A percentile compares a stretch with the other conserved stretches of the same genome.
These are phyloP conservation scores for Fusarium sublunatum DNA, from an alignment of 2,329 filamentous ascomycete species.

Conservation along the genomic window DNA sequence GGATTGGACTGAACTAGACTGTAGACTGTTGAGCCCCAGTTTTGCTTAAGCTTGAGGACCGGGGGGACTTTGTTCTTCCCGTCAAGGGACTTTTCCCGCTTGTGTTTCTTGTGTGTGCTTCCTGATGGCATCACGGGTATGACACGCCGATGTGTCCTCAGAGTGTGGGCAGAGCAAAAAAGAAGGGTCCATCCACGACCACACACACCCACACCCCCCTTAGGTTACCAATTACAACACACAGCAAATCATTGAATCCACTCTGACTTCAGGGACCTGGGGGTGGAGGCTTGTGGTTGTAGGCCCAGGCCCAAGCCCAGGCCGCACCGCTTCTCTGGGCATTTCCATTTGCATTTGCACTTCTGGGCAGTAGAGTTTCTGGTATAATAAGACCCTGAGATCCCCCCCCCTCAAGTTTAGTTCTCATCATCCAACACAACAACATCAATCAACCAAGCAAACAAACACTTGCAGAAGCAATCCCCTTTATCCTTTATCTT, in stretches of 20 bases:
- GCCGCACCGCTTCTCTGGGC: conserved; percentile 27
- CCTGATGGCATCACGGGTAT: conserved; percentile 24
- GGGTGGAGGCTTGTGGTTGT: conserved; percentile 32
- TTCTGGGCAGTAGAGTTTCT: conserved; percentile 9
- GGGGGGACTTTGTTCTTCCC: neutral
- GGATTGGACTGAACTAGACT: conserved; percentile 30
- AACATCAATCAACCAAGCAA: conserved; percentile 10
- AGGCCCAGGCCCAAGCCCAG: conserved; percentile 8
- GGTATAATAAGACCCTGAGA: conserved; percentile 44
- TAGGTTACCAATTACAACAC: conserved; percentile 23
- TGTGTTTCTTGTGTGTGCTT: conserved; percentile 21
- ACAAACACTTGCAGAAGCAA: conserved; percentile 5
- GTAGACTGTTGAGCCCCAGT: conserved; percentile 27
- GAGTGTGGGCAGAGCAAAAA: conserved; percentile 7
- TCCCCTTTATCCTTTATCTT: conserved; percentile 19
- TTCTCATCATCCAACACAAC: conserved; percentile 14
- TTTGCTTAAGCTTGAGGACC: conserved; percentile 16
- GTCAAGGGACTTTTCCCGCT: conserved; percentile 1
- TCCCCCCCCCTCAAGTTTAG: conserved; percentile 17
- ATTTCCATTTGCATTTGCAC: neutral
- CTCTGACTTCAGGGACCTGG: conserved; percentile 37
- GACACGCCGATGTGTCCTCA: conserved; percentile 5
- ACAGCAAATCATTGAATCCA: conserved; percentile 12
- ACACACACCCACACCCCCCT: conserved; percentile 22
- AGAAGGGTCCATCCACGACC: conserved; percentile 41